Evolutionary conservation across 345 rosid species (phyloP), one percentile per base, ranked within the genome.

Genomic region (Brassica juncea): DNA sequence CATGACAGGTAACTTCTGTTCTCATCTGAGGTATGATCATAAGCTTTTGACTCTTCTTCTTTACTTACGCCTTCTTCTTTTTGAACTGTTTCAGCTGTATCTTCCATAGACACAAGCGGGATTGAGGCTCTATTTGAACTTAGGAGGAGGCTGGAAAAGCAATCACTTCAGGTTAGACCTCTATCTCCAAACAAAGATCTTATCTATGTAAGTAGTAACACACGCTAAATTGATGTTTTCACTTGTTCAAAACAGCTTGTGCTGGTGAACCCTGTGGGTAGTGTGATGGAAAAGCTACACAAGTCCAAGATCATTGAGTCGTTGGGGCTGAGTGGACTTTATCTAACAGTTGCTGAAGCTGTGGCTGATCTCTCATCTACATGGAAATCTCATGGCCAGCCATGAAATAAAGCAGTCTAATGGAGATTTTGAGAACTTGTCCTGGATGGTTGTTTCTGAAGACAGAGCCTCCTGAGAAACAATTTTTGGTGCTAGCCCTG

Each of bases 61-160:
- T 70, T 66, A 10, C 83, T 80, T 62, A 80, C 2, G 8, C 39
- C 28, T 70, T 28, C 3, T n/a, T 11, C 15, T 42, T 52, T 10
- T 68, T 74, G 34, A 75, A 65, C 66, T 55, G 55, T 74, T 66
- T 59, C 91, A 93, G 98, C 99, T 71, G 98, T 95, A 34, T 88
- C 97, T 2, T 87, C 92, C 58, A 90, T 95, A 74, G 99, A 95
- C 80, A 93, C 99, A 2, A 95, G 92, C 8, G 98, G 99, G 1
- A 82, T 95, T 19, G 97, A 90, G 25, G 80, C 86, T 2, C 39
- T 93, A 31, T 74, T 71, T 42, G 97, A 88, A 77, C 86, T 95
- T n/a, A 87, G 87, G 68, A 91, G 88, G 82, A 85, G 79, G 64
- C 79, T 89, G 8, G 90, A 88, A 35, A 90, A 88, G 77, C 84